Evolutionary conservation across 139 green algal genomes (phyloP).

Genomic region (Coelastrella sp.): DNA sequence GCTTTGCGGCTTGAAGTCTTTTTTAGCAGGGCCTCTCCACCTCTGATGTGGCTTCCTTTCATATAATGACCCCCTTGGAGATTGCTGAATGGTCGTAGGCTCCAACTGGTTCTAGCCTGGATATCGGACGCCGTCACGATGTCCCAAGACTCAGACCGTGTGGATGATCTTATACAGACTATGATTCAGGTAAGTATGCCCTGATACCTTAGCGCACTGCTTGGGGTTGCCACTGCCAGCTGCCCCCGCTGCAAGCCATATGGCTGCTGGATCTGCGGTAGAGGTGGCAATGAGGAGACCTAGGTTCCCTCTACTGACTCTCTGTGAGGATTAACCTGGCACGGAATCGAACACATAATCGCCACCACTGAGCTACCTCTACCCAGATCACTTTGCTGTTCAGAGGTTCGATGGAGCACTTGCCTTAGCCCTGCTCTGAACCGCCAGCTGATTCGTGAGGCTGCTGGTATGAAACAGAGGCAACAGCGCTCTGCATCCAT

Average conservation of each 20-base stretch:
- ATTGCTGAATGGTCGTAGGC: no score
- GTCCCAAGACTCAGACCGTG: no score
- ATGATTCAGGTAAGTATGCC: no score
- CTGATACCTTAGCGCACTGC: no score
- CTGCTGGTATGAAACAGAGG: constrained; percentile 37
- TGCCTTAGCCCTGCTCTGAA: constrained; percentile 29
- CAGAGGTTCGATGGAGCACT: not conserved
- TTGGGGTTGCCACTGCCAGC: not conserved
- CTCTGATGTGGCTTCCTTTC: not conserved
- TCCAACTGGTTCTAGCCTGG: not conserved
- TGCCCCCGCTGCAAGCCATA: not conserved
- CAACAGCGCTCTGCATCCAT: constrained; percentile 26
- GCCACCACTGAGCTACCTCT: constrained; percentile 41
- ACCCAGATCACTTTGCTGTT: not conserved
- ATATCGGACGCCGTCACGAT: not conserved
- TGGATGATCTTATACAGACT: no score
- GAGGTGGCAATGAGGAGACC: constrained; percentile 42
- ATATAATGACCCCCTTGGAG: not conserved
- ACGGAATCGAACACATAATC: constrained; percentile 43
- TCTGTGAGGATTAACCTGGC: constrained; percentile 32
- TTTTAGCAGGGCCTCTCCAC: not conserved
- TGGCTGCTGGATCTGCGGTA: not conserved
- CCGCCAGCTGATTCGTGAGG: constrained; percentile 27
- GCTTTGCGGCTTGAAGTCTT: not conserved
- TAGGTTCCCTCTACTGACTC: constrained; percentile 48